phyloP scores from a whole-genome alignment of 1,284 basidiomycete genomes.

The Trichosporon sp. region DNA sequence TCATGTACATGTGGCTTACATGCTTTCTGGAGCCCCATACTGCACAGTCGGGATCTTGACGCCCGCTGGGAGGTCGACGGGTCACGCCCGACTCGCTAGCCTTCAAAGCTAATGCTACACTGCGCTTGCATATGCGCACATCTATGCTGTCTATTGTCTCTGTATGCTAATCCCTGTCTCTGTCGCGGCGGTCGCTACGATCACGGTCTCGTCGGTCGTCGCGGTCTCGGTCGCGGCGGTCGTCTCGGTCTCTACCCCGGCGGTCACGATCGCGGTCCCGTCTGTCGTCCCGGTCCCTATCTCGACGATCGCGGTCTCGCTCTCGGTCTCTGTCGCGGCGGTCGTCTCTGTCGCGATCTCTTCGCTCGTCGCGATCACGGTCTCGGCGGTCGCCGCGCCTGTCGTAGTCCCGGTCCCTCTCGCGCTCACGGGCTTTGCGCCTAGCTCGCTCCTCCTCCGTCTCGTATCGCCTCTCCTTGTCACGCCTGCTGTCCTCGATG shows the following conservation, averaged over 20 bases:
- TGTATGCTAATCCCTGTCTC: background rate
- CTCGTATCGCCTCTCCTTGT: conserved; percentile 21
- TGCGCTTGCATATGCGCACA: too few species aligned
- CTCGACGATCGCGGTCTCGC: background rate
- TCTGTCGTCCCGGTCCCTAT: background rate
- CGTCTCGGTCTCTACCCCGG: conserved; percentile 13
- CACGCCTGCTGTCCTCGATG: conserved; percentile 12
- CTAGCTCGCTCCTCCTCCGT: conserved; percentile 33
- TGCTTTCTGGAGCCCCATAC: too few species aligned
- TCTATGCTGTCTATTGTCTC: too few species aligned
- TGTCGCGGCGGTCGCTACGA: background rate
- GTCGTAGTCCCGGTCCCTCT: conserved; percentile 11
- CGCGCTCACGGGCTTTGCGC: conserved; percentile 32
- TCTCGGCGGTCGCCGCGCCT: conserved; percentile 18
- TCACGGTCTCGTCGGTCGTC: background rate
- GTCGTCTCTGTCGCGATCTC: conserved; percentile 12
- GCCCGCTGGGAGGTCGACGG: too few species aligned
- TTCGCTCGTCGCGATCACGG: conserved; percentile 22
- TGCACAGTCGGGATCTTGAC: too few species aligned
- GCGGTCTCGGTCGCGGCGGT: background rate
- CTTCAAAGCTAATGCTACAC: too few species aligned
- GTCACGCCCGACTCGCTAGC: too few species aligned
- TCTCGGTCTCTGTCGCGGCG: background rate
- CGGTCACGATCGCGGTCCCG: conserved; percentile 19
- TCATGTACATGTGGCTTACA: too few species aligned